Evolutionary conservation across 306 rosid genomes (phyloP), one percentile per base, ranked within the genome.

Genomic region (Prunus mume): DNA sequence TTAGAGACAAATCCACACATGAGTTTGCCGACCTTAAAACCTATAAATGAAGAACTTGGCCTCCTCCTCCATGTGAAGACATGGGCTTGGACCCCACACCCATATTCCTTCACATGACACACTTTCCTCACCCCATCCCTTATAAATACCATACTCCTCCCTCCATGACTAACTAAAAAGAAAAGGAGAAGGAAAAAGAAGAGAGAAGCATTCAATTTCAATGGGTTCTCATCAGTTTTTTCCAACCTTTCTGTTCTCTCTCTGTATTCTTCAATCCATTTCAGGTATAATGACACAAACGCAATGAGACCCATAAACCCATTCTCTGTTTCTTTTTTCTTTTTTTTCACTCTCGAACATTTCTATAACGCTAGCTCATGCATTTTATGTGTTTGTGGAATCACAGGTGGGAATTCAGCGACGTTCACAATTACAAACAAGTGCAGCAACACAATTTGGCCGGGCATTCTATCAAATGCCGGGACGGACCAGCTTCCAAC

Each of bases 361-460:
- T 52, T 4, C 15, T 52, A 17, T 5, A 52, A 6, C 19, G 19
- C 2, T 34, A 34, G 8, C 19, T 52, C 20, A 52, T 52, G 57
- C 57, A 52, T 51, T 51, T 20, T 2, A 20, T 54, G 27, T 46
- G 56, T 63, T 24, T 46, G 55, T 63, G 43, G 2, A 13, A 22
- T 41, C 17, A 15, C 84, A 89, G 90, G 85, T 68, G 86, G 76
- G 0, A 60, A 77, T 75, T 79, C 89, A 41, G 74, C 98, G 0
- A 89, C 96, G 47, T 94, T 94, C 76, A 87, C 94, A 4, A 73
- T 94, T 3, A 38, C 80, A 2, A 90, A 91, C 80, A 66, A 88
- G 68, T 94, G 98, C 69, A 80, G 84, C 75, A 86, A 89, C 79
- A 79, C 95, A 0, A 84, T 94, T 2, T 94, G 97, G 97, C 97